A percentile compares a stretch with the other conserved stretches of the same genome.
phyloP scores from a whole-genome alignment of 495 filamentous ascomycete genomes.

The Hypomontagnella monticulosa region DNA sequence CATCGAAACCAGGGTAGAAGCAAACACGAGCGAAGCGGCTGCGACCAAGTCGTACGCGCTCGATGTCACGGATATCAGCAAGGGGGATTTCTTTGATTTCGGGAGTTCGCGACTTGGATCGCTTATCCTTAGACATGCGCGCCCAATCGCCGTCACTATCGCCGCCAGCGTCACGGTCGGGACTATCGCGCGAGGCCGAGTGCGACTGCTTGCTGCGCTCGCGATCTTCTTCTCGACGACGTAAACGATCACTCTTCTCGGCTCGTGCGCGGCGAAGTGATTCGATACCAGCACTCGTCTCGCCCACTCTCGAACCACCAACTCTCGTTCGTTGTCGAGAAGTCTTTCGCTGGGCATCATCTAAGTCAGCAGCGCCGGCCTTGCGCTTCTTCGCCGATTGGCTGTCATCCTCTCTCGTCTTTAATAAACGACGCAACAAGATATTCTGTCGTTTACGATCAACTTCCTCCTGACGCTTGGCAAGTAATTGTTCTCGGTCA shows the following conservation, averaged over 20 bases:
- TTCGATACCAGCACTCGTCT: constrained; percentile 79
- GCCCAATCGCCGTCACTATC: constrained; percentile 86
- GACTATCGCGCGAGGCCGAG: constrained; percentile 52
- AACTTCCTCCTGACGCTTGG: constrained; percentile 83
- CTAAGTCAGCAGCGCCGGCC: constrained; percentile 75
- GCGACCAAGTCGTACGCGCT: constrained; percentile 82
- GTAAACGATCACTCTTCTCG: constrained; percentile 81
- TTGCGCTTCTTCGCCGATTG: constrained; percentile 77
- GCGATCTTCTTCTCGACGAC: constrained; percentile 73
- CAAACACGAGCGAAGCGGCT: constrained; percentile 84
- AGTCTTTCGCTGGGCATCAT: constrained; percentile 78
- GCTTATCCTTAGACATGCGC: constrained; percentile 50
- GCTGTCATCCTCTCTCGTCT: constrained; percentile 54
- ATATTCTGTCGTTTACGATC: constrained; percentile 83
- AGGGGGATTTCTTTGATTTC: constrained; percentile 61
- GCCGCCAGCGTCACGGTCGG: constrained; percentile 70
- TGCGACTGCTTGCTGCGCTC: constrained; percentile 65
- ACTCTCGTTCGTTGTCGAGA: constrained; percentile 82
- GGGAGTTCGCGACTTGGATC: constrained; percentile 55
- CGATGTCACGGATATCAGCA: constrained; percentile 79
- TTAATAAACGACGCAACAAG: constrained; percentile 76
- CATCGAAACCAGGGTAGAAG: constrained; percentile 89
- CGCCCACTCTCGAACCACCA: constrained; percentile 79
- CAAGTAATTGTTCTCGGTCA: constrained; percentile 87
- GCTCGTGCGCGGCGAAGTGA: constrained; percentile 85